A percentile compares a stretch with the other conserved stretches of the same genome.
Evolutionary conservation across 805 yeast genomes (phyloP).

Genomic region (Teunomyces tritomae): DNA sequence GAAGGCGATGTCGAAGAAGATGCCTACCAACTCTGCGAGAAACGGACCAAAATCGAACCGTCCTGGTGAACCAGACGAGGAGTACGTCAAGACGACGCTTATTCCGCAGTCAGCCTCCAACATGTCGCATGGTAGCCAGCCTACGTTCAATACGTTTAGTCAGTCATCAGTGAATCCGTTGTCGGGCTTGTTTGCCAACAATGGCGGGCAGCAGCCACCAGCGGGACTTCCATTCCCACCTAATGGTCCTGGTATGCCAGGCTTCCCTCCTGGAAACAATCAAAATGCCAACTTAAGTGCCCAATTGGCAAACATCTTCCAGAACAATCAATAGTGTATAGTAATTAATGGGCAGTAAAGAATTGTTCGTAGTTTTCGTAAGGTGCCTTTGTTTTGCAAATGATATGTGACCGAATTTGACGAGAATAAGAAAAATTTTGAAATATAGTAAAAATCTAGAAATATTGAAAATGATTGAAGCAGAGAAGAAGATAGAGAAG

Average conservation of each 20-base stretch:
- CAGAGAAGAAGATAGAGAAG: too few relatives aligned
- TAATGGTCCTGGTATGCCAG: slow-evolving; percentile 3
- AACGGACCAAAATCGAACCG: slow-evolving; percentile 81
- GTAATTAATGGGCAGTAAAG: neutral
- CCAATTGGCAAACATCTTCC: slow-evolving; percentile 39
- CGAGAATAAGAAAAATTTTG: too few relatives aligned
- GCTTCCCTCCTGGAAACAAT: slow-evolving; percentile 14
- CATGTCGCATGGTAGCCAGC: slow-evolving; percentile 37
- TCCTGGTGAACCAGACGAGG: slow-evolving; percentile 55
- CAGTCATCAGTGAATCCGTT: slow-evolving; percentile 45
- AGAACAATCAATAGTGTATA: slow-evolving; percentile 12
- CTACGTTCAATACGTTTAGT: slow-evolving; percentile 32
- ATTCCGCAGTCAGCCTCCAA: slow-evolving; percentile 17
- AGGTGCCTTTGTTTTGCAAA: too few relatives aligned
- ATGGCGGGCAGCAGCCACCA: slow-evolving; percentile 9
- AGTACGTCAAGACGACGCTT: slow-evolving; percentile 34
- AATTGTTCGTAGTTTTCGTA: too few relatives aligned
- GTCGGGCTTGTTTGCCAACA: slow-evolving; percentile 40
- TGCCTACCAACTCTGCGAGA: slow-evolving; percentile 87
- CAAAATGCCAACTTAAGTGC: slow-evolving; percentile 33
- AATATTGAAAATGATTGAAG: too few relatives aligned
- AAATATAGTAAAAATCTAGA: too few relatives aligned
- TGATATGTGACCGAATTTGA: too few relatives aligned
- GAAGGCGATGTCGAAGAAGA: slow-evolving; percentile 83
- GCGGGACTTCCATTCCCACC: slow-evolving; percentile 7